Conservation (phyloP, 345 rosid species). For the Hibiscus trionum region DNA sequence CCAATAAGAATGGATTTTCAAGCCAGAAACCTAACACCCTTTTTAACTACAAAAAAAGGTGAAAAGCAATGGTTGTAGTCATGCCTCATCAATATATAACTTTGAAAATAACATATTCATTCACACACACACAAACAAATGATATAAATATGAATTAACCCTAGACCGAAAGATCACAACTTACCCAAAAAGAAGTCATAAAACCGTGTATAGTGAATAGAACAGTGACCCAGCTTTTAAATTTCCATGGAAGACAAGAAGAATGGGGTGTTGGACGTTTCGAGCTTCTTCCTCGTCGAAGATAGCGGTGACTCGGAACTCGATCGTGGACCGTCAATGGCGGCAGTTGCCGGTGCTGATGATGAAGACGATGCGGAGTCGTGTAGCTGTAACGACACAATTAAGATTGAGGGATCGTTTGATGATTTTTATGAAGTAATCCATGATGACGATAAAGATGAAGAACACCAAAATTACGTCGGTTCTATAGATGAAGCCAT, state of each 20-base stretch:
- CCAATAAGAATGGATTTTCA: conserved; percentile 21
- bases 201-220: not conserved
- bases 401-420: not conserved
- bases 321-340: conserved; percentile 9
- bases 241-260: conserved; percentile 18
- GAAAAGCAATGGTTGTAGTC: not conserved
- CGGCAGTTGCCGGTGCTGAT: not conserved
- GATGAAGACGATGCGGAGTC: conserved; percentile 46
- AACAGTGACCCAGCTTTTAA: not conserved
- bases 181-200: not conserved
- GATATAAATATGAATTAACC: conserved; percentile 5
- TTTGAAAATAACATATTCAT: not conserved
- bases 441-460: conserved; percentile 1
- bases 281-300: conserved; percentile 40
- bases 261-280: conserved; percentile 22
- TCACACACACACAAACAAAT: too few relatives aligned
- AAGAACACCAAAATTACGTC: not conserved
- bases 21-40: conserved; percentile 22
- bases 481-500: conserved; percentile 11
- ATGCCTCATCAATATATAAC: not conserved
- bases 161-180: not conserved
- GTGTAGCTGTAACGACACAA: conserved; percentile 27
- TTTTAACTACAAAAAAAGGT: conserved; percentile 14
- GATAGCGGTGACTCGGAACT: conserved; percentile 45
- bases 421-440: not conserved